A percentile compares a stretch with the other conserved stretches of the same genome.
These are phyloP conservation scores for Heliamphora pulchella DNA, from an alignment of 179 eudicot genomes.

Conservation along the genomic window DNA sequence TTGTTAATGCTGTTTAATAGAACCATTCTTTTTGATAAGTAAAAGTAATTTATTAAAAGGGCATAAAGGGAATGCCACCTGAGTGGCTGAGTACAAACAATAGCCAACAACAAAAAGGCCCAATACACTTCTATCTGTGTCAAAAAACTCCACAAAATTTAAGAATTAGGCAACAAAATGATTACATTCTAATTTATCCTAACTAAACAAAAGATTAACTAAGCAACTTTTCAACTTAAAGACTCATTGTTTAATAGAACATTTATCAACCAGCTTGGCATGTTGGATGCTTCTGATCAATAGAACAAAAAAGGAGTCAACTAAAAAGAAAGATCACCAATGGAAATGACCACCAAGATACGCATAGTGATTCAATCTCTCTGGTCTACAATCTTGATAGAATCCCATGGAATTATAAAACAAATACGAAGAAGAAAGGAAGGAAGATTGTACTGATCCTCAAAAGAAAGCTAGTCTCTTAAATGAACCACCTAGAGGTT, in stretches of 20 bases:
- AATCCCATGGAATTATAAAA: neutral
- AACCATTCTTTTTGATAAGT: too few relatives aligned
- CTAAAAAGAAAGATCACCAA: neutral
- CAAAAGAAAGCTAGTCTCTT: neutral
- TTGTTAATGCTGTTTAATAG: neutral
- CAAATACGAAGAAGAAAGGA: neutral
- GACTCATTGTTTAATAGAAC: neutral
- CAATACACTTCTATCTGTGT: too few relatives aligned
- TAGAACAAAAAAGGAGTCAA: neutral
- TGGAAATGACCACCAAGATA: neutral
- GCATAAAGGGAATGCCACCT: too few relatives aligned
- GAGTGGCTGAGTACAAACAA: too few relatives aligned
- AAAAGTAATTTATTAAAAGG: too few relatives aligned
- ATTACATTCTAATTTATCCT: too few relatives aligned
- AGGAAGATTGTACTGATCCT: neutral
- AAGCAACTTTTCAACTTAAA: too few relatives aligned
- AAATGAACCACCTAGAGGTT: neutral
- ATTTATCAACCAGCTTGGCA: neutral
- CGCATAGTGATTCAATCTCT: neutral
- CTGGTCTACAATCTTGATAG: neutral
- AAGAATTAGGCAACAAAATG: too few relatives aligned
- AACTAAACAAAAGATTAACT: too few relatives aligned
- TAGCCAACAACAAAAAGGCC: too few relatives aligned
- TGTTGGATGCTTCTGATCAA: neutral
- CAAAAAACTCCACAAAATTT: too few relatives aligned